Evolutionary conservation across 495 filamentous ascomycete genomes (phyloP), one percentile per base, ranked within the genome.

Genomic region (Penicillium odoratum): DNA sequence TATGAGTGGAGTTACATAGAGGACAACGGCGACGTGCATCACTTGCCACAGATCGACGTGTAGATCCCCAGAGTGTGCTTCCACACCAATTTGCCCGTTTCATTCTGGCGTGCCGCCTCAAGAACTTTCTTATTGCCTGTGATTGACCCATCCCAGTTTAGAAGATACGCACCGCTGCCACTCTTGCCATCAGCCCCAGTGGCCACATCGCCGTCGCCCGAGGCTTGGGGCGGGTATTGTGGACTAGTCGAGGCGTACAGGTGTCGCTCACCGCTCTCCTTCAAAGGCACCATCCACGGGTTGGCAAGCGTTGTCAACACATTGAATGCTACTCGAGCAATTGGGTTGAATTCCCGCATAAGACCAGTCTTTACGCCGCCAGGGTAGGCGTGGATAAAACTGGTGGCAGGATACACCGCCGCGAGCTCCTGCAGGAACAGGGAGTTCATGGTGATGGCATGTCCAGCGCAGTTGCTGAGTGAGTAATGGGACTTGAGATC

Each of bases 301-400:
- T 47, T 58, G 15, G 70, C 10, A 16, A 77, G 7, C 4, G 61
- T 11, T 7, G 49, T 15, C 51, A 71, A 3, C 0, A 59, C 33
- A 11, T 53, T 59, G 8, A 57, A 36, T 5, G 61, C 59, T 15
- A 49, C 28, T 43, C 34, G 60, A 9, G 57, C 46, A 3, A 59
- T 18, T 0, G 63, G 58, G 6, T 58, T 58, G 25, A 64, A 51
- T 1, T 71, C 71, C 0, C 70, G 64, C 34, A 60, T 42, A 2
- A 71, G n/a, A 5, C 69, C 68, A 0, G 80, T 81, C 45, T 75
- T 73, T 47, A 88, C 85, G 1, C 68, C 36, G 3, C 82, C 81
- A 0, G 87, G 86, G 48, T 73, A 85, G 21, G 73, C 63, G 53
- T 89, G 87, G 2, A 89, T 64, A 63, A 88, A 88, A 5, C 69